phyloP scores from a whole-genome alignment of 805 yeast genomes.

The Ogataea nitratoaversa region DNA sequence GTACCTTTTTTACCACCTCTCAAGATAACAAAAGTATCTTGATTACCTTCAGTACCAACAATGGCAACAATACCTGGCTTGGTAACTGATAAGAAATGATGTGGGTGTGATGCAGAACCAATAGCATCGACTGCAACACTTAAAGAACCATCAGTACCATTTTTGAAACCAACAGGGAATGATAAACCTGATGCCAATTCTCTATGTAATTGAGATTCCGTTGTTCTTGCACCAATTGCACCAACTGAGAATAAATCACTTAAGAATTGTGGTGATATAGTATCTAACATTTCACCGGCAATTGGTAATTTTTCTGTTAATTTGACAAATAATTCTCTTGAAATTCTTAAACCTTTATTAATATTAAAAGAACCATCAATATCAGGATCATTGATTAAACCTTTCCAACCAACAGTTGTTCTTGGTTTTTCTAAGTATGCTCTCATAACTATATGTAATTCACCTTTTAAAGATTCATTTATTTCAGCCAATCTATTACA shows the following conservation, averaged over 20 bases:
- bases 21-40: constrained; percentile 87
- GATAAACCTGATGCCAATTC: constrained; percentile 96
- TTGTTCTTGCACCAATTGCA: constrained; percentile 98
- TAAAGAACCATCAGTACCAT: constrained; percentile 95
- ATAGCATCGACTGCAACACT: constrained; percentile 94
- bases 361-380: constrained; percentile 89
- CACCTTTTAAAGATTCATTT: constrained; percentile 61
- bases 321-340: constrained; percentile 81
- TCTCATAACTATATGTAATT: constrained; percentile 88
- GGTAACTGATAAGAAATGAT: constrained; percentile 96
- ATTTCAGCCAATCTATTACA: constrained; percentile 59
- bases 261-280: constrained; percentile 93
- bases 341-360: constrained; percentile 87
- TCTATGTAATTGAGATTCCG: constrained; percentile 96
- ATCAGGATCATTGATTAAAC: constrained; percentile 95
- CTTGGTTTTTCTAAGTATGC: constrained; percentile 98
- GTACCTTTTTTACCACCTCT: constrained; percentile 96
- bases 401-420: constrained; percentile 99
- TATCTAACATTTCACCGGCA: constrained; percentile 97
- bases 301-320: constrained; percentile 84
- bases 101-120: constrained; percentile 85
- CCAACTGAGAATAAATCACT: constrained; percentile 90
- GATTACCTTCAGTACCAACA: constrained; percentile 92
- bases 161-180: constrained; percentile 98
- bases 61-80: constrained; percentile 97